These are phyloP conservation scores for Sugiyamaella sp. DNA, from an alignment of 1,139 yeast species.

Conservation along the genomic window DNA sequence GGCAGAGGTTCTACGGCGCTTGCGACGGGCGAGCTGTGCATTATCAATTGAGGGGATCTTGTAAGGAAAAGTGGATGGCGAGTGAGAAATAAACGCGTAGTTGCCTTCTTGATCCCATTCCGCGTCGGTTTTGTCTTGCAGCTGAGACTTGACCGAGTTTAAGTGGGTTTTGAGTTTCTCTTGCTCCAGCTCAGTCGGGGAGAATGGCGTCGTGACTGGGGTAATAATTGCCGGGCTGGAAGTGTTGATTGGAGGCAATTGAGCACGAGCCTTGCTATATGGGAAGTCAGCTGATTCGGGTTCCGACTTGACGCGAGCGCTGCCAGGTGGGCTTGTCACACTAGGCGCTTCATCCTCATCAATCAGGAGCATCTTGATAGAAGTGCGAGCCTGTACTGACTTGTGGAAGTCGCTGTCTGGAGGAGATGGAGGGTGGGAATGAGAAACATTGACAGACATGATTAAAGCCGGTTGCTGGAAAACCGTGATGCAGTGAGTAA, in stretches of 20 bases:
- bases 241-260: background rate
- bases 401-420: background rate
- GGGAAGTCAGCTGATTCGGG: background rate
- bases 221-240: conserved; percentile 17
- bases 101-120: conserved; percentile 1
- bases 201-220: conserved; percentile 24
- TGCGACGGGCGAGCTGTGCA: conserved; percentile 87
- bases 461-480: background rate
- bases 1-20: conserved; percentile 93
- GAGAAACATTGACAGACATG: background rate
- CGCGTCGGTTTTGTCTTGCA: background rate
- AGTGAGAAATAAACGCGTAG: conserved; percentile 83
- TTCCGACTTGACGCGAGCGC: background rate
- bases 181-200: conserved; percentile 23
- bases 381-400: conserved; percentile 10
- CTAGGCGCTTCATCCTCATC: conserved; percentile 11
- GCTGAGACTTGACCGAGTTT: conserved; percentile 11
- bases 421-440: conserved; percentile 2
- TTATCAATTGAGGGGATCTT: conserved; percentile 88
- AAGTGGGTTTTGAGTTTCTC: conserved; percentile 17
- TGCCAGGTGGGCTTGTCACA: background rate
- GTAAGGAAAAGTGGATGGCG: conserved; percentile 76
- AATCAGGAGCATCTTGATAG: conserved; percentile 20
- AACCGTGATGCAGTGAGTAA: background rate
- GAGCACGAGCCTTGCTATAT: background rate